These are phyloP conservation scores for Trichophyton verrucosum DNA, from an alignment of 2,329 filamentous ascomycete genomes.

Conservation along the genomic window DNA sequence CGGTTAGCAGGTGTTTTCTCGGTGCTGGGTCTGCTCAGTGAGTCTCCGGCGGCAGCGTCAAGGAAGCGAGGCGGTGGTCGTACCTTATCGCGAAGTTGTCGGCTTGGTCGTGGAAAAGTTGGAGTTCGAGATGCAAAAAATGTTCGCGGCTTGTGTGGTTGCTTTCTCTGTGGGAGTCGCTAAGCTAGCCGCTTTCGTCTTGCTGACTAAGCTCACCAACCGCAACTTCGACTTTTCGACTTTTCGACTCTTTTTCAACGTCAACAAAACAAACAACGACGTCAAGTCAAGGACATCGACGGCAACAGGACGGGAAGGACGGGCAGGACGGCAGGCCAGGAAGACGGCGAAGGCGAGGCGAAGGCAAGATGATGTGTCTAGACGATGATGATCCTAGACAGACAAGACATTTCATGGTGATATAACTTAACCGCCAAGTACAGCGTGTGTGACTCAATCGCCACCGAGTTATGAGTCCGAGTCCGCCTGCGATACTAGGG, in stretches of 20 bases:
- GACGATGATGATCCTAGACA: no score
- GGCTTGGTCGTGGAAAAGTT: conserved; percentile 23
- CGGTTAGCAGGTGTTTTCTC: neutral
- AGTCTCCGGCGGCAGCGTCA: neutral
- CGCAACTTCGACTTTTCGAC: neutral
- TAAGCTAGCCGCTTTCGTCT: conserved; percentile 31
- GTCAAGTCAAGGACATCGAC: neutral
- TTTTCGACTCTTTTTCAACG: neutral
- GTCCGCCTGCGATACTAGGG: no score
- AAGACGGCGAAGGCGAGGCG: no score
- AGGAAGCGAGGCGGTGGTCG: conserved; percentile 14
- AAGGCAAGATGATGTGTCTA: no score
- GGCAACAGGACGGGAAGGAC: no score
- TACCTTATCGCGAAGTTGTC: conserved; percentile 34
- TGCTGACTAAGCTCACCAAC: conserved; percentile 10
- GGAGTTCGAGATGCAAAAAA: conserved; percentile 14
- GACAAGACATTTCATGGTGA: no score
- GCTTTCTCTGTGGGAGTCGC: conserved; percentile 30
- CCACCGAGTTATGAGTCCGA: no score
- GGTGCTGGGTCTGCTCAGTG: neutral
- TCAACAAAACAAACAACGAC: neutral
- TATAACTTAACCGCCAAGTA: no score
- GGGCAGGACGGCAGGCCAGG: no score
- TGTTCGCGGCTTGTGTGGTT: conserved; percentile 28
- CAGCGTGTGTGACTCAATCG: no score